Percentiles rank a stretch among this genome's conserved stretches.
These are phyloP conservation scores for Schrenkiella parvula DNA, from an alignment of 345 rosid genomes.

Conservation along the genomic window DNA sequence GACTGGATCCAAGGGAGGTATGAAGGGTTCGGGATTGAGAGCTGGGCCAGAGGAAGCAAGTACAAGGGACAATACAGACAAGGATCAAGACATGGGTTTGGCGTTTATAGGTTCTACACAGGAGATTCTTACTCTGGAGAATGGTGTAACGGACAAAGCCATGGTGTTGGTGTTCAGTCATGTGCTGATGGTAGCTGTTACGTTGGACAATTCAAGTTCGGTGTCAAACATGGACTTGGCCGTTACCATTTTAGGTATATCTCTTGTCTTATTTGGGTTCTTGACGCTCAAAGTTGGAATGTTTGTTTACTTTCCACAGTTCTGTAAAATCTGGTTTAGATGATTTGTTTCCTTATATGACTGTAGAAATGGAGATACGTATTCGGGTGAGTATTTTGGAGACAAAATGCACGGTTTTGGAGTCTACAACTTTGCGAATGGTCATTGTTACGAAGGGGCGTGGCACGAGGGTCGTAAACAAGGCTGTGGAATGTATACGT, in stretches of 20 bases:
- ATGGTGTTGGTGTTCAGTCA: slow-evolving; percentile 19
- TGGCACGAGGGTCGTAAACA: slow-evolving; percentile 92
- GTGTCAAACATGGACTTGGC: slow-evolving; percentile 68
- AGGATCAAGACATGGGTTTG: slow-evolving; percentile 71
- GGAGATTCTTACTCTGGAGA: slow-evolving; percentile 53
- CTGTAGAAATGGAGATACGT: slow-evolving; percentile 75
- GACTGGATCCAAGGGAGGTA: slow-evolving; percentile 82
- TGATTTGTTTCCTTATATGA: not conserved
- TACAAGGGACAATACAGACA: slow-evolving; percentile 70
- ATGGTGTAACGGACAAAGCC: slow-evolving; percentile 23
- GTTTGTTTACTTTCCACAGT: not conserved
- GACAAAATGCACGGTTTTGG: slow-evolving; percentile 89
- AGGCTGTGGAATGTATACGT: slow-evolving; percentile 77
- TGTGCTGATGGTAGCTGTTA: slow-evolving; percentile 25
- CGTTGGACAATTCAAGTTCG: slow-evolving; percentile 26
- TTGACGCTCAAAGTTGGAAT: not conserved
- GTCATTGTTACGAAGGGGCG: slow-evolving; percentile 84
- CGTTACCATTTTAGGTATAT: slow-evolving; percentile 61
- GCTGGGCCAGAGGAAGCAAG: slow-evolving; percentile 84
- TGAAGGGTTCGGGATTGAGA: slow-evolving; percentile 79
- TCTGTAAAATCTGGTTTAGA: not conserved
- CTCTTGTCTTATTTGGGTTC: not conserved
- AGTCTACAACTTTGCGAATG: slow-evolving; percentile 69
- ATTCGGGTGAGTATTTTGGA: slow-evolving; percentile 84
- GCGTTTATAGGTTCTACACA: slow-evolving; percentile 65